These are phyloP conservation scores for Schizonepeta tenuifolia DNA, from an alignment of 257 asterid species.

Conservation along the genomic window DNA sequence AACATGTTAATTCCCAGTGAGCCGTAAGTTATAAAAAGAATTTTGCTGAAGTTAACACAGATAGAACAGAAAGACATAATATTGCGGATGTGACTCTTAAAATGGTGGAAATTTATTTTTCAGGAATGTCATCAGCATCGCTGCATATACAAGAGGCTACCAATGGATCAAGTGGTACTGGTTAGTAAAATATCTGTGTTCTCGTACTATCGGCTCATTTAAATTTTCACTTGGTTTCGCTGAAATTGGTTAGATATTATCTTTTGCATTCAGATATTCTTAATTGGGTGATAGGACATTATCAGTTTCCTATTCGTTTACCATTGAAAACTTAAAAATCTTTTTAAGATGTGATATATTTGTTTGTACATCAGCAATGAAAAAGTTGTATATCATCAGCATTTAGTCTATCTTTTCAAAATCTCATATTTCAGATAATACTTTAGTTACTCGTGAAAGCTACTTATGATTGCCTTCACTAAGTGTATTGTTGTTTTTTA, in stretches of 20 bases:
- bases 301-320: not conserved
- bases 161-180: slow-evolving; percentile 60
- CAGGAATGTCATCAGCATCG: slow-evolving; percentile 94
- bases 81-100: not conserved
- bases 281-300: not conserved
- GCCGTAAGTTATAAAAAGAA: not conserved
- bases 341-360: slow-evolving; percentile 12
- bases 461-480: slow-evolving; percentile 14
- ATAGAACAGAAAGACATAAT: not conserved
- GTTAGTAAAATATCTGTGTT: slow-evolving; percentile 42
- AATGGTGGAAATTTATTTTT: slow-evolving; percentile 27
- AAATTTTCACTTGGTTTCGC: not conserved
- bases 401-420: slow-evolving; percentile 6
- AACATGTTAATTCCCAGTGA: too few species aligned
- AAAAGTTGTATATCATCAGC: not conserved
- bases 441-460: slow-evolving; percentile 6
- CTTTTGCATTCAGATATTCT: not conserved
- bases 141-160: slow-evolving; percentile 68
- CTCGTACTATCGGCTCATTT: slow-evolving; percentile 2
- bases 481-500: not conserved
- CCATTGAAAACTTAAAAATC: not conserved
- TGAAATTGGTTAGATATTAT: not conserved
- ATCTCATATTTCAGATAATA: not conserved
- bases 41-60: not conserved
- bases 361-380: not conserved